A percentile compares a stretch with the other conserved stretches of the same genome.
Conservation (phyloP, 164 flowering plant species). For the Dillenia turbinata region DNA sequence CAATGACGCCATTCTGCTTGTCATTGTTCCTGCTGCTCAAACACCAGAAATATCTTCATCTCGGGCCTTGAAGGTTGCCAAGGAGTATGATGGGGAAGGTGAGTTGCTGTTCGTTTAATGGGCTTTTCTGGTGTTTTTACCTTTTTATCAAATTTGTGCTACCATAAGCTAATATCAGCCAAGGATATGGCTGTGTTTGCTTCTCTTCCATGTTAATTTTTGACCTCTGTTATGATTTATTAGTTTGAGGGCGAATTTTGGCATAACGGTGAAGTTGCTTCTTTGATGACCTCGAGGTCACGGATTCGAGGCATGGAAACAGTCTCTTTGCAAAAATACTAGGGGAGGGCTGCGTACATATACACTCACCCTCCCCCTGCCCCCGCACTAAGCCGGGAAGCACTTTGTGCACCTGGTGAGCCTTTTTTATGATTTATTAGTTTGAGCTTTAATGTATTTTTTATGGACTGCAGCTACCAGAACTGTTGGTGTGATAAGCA, state of each 20-base stretch:
- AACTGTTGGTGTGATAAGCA: constrained; percentile 70
- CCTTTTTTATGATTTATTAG: too few species aligned
- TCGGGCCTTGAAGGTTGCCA: constrained; percentile 55
- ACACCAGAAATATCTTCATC: constrained; percentile 72
- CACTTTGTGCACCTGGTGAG: too few species aligned
- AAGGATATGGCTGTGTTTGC: background rate
- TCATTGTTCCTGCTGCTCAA: constrained; percentile 62
- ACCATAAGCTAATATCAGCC: background rate
- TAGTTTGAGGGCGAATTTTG: too few species aligned
- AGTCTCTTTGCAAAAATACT: too few species aligned
- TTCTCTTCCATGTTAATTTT: background rate
- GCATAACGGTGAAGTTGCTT: too few species aligned
- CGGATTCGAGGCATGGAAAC: too few species aligned
- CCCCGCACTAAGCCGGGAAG: too few species aligned
- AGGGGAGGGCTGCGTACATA: too few species aligned
- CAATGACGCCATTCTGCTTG: constrained; percentile 67
- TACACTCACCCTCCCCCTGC: too few species aligned
- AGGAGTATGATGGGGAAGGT: constrained; percentile 70
- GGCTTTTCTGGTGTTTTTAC: background rate
- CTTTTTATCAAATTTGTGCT: background rate
- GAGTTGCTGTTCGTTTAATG: constrained; percentile 1
- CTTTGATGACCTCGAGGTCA: too few species aligned
- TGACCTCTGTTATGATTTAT: too few species aligned
- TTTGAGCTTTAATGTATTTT: background rate
- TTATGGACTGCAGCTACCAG: constrained; percentile 46